Conservation (phyloP, 495 filamentous ascomycete species). For the Hypoxylon trugodes region DNA sequence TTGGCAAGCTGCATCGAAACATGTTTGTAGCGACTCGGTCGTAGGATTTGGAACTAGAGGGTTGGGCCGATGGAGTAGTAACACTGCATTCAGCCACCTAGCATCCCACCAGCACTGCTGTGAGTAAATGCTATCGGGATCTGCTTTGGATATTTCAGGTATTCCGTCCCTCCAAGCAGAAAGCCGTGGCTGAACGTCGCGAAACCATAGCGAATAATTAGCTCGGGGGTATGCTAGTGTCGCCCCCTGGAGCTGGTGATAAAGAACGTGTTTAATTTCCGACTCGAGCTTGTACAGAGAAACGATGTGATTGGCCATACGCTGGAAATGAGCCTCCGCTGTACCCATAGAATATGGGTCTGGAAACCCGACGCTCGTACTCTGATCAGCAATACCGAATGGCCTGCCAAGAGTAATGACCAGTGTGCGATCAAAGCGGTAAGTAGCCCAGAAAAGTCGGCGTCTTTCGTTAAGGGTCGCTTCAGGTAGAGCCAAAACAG, state of each 20-base stretch:
- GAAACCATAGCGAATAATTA: conserved; percentile 35
- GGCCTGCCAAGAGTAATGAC: conserved; percentile 38
- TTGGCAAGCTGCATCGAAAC: conserved; percentile 36
- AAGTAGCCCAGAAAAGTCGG: conserved; percentile 37
- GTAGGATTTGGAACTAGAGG: conserved; percentile 26
- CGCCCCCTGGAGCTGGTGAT: conserved; percentile 28
- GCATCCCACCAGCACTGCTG: conserved; percentile 40
- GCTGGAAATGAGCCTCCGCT: conserved; percentile 33
- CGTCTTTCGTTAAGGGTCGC: conserved; percentile 28
- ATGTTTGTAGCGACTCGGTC: conserved; percentile 31
- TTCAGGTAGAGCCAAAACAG: conserved; percentile 14
- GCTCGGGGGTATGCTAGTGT: conserved; percentile 38
- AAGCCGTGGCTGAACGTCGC: conserved; percentile 40
- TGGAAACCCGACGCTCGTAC: conserved; percentile 23
- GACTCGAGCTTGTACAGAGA: conserved; percentile 35
- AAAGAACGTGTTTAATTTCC: conserved; percentile 39
- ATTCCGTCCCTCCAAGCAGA: conserved; percentile 35
- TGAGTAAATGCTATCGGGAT: conserved; percentile 37
- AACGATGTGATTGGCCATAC: conserved; percentile 36
- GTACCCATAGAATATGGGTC: conserved; percentile 31
- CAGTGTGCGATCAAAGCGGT: conserved; percentile 40
- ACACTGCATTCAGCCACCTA: conserved; percentile 33
- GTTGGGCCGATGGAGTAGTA: conserved; percentile 40
- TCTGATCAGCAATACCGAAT: conserved; percentile 41
- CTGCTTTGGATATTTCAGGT: conserved; percentile 30